Percentiles rank a stretch among this genome's conserved stretches.
These are phyloP conservation scores for Ambrosiella beaveri DNA, from an alignment of 2,329 filamentous ascomycete species.

Conservation along the genomic window DNA sequence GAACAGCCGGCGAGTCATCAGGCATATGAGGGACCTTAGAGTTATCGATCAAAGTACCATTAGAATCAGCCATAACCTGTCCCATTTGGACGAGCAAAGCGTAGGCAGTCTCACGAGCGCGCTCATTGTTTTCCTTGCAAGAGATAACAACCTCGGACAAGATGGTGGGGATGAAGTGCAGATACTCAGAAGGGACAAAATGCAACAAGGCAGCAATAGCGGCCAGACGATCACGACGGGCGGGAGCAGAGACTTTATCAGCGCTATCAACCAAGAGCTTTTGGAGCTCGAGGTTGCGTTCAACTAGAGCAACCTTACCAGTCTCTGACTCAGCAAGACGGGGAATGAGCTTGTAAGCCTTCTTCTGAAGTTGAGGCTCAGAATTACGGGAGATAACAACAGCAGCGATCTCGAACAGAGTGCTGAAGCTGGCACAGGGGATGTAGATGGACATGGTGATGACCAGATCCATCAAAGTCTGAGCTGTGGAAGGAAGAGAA, in stretches of 20 bases:
- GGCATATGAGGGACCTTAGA: conserved; percentile 79
- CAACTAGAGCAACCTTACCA: conserved; percentile 57
- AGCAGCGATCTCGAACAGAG: conserved; percentile 73
- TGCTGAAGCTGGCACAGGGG: conserved; percentile 65
- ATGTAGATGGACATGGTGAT: conserved; percentile 93
- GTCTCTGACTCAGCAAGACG: conserved; percentile 66
- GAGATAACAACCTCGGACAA: conserved; percentile 89
- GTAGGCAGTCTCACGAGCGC: conserved; percentile 75
- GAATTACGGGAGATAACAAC: conserved; percentile 64
- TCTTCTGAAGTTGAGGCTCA: conserved; percentile 92
- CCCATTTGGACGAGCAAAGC: conserved; percentile 81
- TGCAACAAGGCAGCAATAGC: conserved; percentile 69
- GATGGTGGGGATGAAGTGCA: conserved; percentile 86
- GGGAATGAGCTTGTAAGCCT: conserved; percentile 95
- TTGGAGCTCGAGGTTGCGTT: conserved; percentile 65
- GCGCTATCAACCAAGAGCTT: conserved; percentile 60
- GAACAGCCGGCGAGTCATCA: conserved; percentile 54
- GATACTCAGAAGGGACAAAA: conserved; percentile 55
- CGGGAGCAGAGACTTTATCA: conserved; percentile 73
- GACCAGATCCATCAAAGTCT: conserved; percentile 91
- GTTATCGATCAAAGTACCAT: conserved; percentile 63
- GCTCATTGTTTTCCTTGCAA: conserved; percentile 95
- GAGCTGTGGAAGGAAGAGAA: conserved; percentile 74
- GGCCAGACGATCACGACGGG: conserved; percentile 68
- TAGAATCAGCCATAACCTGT: conserved; percentile 50